These are phyloP conservation scores for Microthyrium microscopicum DNA, from an alignment of 2,329 filamentous ascomycete species.

Conservation along the genomic window DNA sequence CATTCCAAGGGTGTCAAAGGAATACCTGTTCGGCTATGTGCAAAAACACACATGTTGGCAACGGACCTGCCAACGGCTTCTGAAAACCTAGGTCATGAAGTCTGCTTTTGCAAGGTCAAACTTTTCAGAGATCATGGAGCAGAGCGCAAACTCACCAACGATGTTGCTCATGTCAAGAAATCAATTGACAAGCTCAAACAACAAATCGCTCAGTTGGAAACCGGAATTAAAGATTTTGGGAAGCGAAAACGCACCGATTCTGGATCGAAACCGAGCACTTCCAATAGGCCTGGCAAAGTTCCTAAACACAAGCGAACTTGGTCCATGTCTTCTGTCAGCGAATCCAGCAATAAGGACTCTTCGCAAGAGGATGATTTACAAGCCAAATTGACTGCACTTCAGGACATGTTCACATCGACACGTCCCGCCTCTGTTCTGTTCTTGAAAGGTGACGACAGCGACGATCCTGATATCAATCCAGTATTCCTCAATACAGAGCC, in stretches of 20 bases:
- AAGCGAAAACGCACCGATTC: constrained; percentile 44
- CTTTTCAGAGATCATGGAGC: constrained; percentile 92
- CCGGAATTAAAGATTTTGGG: constrained; percentile 41
- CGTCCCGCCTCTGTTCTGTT: constrained; percentile 63
- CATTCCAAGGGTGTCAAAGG: constrained; percentile 98
- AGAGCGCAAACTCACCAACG: constrained; percentile 86
- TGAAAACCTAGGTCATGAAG: constrained; percentile 40
- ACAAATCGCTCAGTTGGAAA: constrained; percentile 63
- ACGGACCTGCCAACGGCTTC: constrained; percentile 23
- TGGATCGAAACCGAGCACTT: constrained; percentile 25
- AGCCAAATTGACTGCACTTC: constrained; percentile 58
- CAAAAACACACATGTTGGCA: constrained; percentile 57
- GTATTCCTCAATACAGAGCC: constrained; percentile 53
- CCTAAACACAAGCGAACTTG: constrained; percentile 86
- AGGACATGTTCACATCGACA: constrained; percentile 82
- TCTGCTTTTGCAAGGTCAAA: constrained; percentile 93
- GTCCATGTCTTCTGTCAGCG: constrained; percentile 66
- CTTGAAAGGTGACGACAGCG: constrained; percentile 56
- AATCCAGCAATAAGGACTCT: constrained; percentile 21
- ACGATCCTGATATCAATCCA: constrained; percentile 66
- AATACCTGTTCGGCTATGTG: constrained; percentile 81
- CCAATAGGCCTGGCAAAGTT: constrained; percentile 53
- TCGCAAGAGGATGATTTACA: constrained; percentile 54
- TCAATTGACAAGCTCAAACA: constrained; percentile 92
- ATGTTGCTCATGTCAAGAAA: constrained; percentile 88